Evolutionary conservation across 768 basidiomycete species (phyloP).

Genomic region (Fomitopsis serialis): DNA sequence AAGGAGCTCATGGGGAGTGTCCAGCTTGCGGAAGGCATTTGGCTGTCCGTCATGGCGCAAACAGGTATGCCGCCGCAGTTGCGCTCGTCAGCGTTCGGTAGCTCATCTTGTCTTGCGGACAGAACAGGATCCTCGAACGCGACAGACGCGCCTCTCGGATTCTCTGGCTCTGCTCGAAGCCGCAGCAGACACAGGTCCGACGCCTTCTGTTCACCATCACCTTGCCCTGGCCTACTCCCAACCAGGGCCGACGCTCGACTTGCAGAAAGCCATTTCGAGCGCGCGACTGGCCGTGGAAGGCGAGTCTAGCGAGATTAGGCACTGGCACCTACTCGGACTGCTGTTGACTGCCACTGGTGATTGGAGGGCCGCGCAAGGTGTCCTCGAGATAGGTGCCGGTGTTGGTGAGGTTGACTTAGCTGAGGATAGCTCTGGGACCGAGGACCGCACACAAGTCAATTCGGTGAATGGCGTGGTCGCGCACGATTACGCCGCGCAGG

Average conservation of each 20-base stretch:
- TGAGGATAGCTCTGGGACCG: constrained; percentile 11
- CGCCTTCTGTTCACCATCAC: constrained; percentile 65
- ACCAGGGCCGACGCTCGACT: constrained; percentile 55
- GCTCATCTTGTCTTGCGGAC: background rate
- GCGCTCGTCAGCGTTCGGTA: background rate
- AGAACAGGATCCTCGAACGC: constrained; percentile 65
- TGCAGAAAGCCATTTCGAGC: constrained; percentile 60
- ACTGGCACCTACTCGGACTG: constrained; percentile 90
- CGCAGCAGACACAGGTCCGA: constrained; percentile 44
- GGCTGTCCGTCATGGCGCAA: constrained; percentile 60
- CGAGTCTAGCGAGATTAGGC: constrained; percentile 56
- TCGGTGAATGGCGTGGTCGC: constrained; percentile 5
- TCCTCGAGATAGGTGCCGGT: constrained; percentile 72
- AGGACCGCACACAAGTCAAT: background rate
- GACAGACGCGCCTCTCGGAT: constrained; percentile 51
- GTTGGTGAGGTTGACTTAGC: constrained; percentile 43
- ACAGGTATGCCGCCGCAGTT: constrained; percentile 44
- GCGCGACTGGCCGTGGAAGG: constrained; percentile 72
- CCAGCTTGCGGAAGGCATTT: constrained; percentile 67
- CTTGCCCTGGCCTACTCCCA: constrained; percentile 72
- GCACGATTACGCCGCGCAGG: constrained; percentile 5
- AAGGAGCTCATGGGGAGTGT: constrained; percentile 54
- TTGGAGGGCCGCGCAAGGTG: constrained; percentile 70
- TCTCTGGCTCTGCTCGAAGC: constrained; percentile 47
- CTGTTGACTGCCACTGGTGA: constrained; percentile 75